Base-by-base conservation (phyloP, 352 stramenopile genomes). In the Globisporangium echinulatum region DNA sequence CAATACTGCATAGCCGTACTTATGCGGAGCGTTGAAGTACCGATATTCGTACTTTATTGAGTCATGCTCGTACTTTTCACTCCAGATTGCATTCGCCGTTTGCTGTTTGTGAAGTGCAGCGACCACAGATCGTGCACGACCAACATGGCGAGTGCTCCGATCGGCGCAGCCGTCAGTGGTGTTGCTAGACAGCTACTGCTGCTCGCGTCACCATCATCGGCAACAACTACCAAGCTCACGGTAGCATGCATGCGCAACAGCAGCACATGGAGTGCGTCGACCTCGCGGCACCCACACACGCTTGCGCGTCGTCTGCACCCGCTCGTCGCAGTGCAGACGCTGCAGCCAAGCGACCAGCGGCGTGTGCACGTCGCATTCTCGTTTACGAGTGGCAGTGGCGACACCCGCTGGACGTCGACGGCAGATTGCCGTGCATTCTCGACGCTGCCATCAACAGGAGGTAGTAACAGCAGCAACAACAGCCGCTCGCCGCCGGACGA, bases 141-240 rank as follows among this genome's bases (percentile, higher is more conserved):
- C 19, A 49, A 3, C 10, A 15, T 25, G 47, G 25, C 14, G 11
- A 64, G 56, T 52, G 15, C 46, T 11, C 19, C 59, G 42, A 52
- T 38, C 39, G 56, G 48, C 40, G 46, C 13, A 19, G 33, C 52
- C 36, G 37, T 17, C 39, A 44, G 49, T 5, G n/a, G 50, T 17
- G 8, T n/a, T 40, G 43, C 49, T 8, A 61, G 36, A 19, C 54
- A 56, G n/a, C 42, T 65, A 33, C 54, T 66, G 54, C 47, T 60
- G n/a, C 46, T 50, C 15, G 7, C 17, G 46, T 13, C 46, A 8
- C 17, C 2, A 5, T 4, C 46, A 25, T 15, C 46, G 15, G 9
- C 42, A n/a, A 48, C 25, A 33, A 3, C 25, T 2, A 33, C 25
- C 25, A 33, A 33, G 25, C 40, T 14, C 40, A 7, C 40, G 40